A percentile compares a stretch with the other conserved stretches of the same genome.
phyloP scores from a whole-genome alignment of 116 monocot species.

The Dioscorea cayenensis region DNA sequence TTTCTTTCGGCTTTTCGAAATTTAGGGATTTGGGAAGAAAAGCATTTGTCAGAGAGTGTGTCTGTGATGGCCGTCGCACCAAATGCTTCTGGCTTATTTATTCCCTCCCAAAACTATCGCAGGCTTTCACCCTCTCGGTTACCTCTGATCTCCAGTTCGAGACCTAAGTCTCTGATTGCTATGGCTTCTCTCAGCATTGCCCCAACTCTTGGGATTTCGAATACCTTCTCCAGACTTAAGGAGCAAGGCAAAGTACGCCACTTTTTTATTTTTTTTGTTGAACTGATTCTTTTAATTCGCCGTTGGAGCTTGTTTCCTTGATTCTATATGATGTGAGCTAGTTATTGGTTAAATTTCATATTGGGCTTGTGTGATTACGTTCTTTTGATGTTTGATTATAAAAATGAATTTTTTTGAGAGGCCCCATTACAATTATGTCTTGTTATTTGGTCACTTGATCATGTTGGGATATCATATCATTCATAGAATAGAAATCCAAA shows the following conservation, averaged over 20 bases:
- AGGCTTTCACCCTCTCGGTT: neutral
- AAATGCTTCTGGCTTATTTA: neutral
- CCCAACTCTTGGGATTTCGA: neutral
- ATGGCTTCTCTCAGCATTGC: neutral
- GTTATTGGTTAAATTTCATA: neutral
- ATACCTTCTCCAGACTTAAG: conserved; percentile 3
- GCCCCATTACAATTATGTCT: too few relatives aligned
- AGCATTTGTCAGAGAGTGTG: neutral
- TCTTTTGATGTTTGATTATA: neutral
- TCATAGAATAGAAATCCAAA: neutral
- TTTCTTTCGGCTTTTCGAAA: too few relatives aligned
- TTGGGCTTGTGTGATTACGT: neutral
- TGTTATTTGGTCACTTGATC: too few relatives aligned
- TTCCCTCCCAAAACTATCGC: neutral
- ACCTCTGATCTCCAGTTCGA: neutral
- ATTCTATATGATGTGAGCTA: too few relatives aligned
- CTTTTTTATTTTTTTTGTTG: neutral
- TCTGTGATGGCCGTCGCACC: neutral
- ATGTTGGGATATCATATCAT: neutral
- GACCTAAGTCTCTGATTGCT: neutral
- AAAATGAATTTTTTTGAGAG: neutral
- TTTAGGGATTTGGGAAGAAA: too few relatives aligned
- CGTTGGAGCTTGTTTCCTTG: neutral
- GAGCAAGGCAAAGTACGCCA: neutral
- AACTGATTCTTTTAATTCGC: neutral